Conservation (phyloP, 192 early-diverging fungal genomes). For the Gonapodya prolifera region DNA sequence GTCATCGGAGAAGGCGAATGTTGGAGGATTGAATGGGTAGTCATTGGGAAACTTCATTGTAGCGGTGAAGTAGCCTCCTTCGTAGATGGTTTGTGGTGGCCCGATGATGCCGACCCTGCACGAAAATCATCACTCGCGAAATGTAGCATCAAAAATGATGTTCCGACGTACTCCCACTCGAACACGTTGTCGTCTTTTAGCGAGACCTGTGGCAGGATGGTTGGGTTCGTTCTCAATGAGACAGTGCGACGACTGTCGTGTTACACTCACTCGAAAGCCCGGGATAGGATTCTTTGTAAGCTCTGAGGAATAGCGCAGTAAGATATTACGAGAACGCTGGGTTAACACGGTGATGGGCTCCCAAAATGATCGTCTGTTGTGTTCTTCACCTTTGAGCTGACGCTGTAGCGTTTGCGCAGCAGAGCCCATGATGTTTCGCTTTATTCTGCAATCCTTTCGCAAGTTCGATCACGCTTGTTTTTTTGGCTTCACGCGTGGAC, state of each 20-base stretch:
- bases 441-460: no score
- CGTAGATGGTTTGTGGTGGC: constrained; percentile 34
- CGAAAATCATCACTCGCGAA: background rate
- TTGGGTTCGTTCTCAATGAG: background rate
- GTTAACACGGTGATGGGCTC: background rate
- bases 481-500: no score
- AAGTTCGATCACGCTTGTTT: no score
- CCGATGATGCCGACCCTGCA: constrained; percentile 42
- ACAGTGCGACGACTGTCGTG: background rate
- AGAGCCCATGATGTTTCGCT: background rate
- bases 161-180: constrained; percentile 21
- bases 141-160: constrained; percentile 5
- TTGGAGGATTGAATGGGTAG: constrained; percentile 43
- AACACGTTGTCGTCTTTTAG: constrained; percentile 41
- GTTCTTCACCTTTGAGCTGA: constrained; percentile 26
- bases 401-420: constrained; percentile 26
- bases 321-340: background rate
- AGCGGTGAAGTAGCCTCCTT: constrained; percentile 42
- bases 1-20: constrained; percentile 32
- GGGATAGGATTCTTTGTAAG: constrained; percentile 32
- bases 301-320: constrained; percentile 16
- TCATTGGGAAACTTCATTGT: constrained; percentile 42
- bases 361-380: background rate
- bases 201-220: constrained; percentile 16
- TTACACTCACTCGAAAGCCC: constrained; percentile 24